These are phyloP conservation scores for Aspergillus avenaceus DNA, from an alignment of 495 filamentous ascomycete species.

Conservation along the genomic window DNA sequence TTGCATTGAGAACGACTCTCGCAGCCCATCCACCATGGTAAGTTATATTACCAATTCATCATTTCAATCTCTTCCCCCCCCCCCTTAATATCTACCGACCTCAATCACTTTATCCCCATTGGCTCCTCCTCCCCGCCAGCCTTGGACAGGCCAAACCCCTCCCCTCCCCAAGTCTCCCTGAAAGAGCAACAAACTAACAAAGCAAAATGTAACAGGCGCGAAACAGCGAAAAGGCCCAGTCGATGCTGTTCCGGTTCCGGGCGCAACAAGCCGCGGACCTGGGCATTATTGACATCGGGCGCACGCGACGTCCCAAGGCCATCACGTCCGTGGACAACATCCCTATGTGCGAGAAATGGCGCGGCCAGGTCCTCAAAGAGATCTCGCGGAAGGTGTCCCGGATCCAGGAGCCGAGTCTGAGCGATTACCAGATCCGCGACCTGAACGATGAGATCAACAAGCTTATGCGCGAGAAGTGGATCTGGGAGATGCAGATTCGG, in stretches of 20 bases:
- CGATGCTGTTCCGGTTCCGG: conserved; percentile 99
- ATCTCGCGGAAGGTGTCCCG: conserved; percentile 93
- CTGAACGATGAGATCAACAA: conserved; percentile 99
- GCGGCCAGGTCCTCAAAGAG: conserved; percentile 94
- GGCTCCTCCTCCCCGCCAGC: too few species aligned
- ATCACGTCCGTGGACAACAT: conserved; percentile 83
- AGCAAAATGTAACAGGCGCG: conserved; percentile 52
- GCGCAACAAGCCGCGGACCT: conserved; percentile 94
- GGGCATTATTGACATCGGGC: conserved; percentile 91
- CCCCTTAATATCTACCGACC: too few species aligned
- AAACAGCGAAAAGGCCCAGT: conserved; percentile 97
- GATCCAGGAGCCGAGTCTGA: conserved; percentile 84
- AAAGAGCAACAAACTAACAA: too few species aligned
- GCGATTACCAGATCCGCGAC: conserved; percentile 95
- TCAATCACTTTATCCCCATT: too few species aligned
- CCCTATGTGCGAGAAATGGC: conserved; percentile 93
- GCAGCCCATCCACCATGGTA: conserved; percentile 33
- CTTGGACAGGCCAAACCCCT: too few species aligned
- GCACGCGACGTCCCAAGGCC: conserved; percentile 80
- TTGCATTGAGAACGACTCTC: conserved; percentile 5
- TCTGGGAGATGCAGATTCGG: conserved; percentile 96
- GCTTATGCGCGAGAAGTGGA: conserved; percentile 95
- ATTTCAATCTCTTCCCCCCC: neutral
- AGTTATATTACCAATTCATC: too few species aligned
- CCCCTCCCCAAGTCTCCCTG: neutral